Conservation (phyloP, 2,329 filamentous ascomycete species). For the Escovopsis sp. region DNA sequence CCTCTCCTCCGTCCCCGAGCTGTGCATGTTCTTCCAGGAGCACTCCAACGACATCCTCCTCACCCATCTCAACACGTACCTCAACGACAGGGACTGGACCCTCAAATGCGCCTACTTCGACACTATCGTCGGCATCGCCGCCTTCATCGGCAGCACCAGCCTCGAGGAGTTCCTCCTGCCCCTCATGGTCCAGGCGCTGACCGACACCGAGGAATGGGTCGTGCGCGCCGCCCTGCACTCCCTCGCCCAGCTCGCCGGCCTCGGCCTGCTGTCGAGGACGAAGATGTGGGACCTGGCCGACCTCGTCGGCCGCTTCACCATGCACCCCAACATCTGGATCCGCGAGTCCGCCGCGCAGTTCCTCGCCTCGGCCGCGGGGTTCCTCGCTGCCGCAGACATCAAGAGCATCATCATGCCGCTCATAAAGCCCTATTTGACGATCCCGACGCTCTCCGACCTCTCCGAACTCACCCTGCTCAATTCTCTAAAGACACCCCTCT, state of each 20-base stretch:
- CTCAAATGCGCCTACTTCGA: slow-evolving; percentile 95
- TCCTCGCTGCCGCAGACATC: slow-evolving; percentile 63
- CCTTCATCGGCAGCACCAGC: slow-evolving; percentile 76
- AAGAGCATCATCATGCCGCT: slow-evolving; percentile 73
- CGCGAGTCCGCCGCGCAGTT: slow-evolving; percentile 79
- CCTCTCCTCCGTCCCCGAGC: slow-evolving; percentile 73
- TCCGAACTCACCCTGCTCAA: slow-evolving; percentile 64
- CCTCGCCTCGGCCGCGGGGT: slow-evolving; percentile 58
- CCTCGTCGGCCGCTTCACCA: slow-evolving; percentile 66
- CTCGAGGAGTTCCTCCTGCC: slow-evolving; percentile 92
- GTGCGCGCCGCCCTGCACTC: slow-evolving; percentile 82
- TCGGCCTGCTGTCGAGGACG: slow-evolving; percentile 72
- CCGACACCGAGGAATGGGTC: slow-evolving; percentile 86
- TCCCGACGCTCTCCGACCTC: slow-evolving; percentile 48
- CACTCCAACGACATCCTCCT: slow-evolving; percentile 91
- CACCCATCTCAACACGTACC: slow-evolving; percentile 89
- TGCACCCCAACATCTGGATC: slow-evolving; percentile 94
- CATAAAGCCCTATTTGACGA: slow-evolving; percentile 67
- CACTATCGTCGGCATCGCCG: slow-evolving; percentile 80
- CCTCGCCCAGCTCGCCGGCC: slow-evolving; percentile 69
- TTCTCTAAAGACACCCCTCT: slow-evolving; percentile 65
- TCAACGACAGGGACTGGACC: slow-evolving; percentile 94
- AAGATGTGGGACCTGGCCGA: slow-evolving; percentile 82
- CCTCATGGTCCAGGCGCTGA: slow-evolving; percentile 86
- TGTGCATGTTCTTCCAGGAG: slow-evolving; percentile 91